Evolutionary conservation across 495 filamentous ascomycete species (phyloP), one percentile per base, ranked within the genome.

Genomic region (Hypoxylon trugodes): DNA sequence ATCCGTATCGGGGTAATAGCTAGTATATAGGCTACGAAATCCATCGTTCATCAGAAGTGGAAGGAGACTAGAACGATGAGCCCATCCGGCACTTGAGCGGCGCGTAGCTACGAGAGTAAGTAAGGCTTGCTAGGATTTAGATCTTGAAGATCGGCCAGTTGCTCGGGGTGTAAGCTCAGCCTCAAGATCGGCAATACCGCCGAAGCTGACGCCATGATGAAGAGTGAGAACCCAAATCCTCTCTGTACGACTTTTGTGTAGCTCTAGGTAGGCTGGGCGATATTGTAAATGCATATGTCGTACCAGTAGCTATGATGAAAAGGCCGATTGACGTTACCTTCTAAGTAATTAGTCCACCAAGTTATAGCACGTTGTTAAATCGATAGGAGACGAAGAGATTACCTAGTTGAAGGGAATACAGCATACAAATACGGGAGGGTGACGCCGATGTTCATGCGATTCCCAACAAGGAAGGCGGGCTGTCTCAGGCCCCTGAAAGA

Each of bases 391-490:
- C 22, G 41, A 43, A 37, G 3, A 24, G 41, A 25, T n/a, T 12
- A 3, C 15, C 10, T 3, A n/a, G 43, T 40, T 33, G 30, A 52
- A n/a, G 21, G 25, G 32, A 46, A 41, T 12, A 28, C 30, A 49
- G 42, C 19, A 49, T 47, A 33, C 47, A 46, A 46, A 36, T 37
- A 30, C 35, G 18, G 51, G 33, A 56, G 37, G 30, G 62, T 66
- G 41, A 45, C 61, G 55, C 40, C 6, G 10, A 53, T 45, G 40
- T 59, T 49, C 53, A 71, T 68, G 61, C 65, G 25, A 59, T 65
- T 36, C 65, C 65, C 1, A 65, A 71, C 37, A 59, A 66, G 69
- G 69, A 71, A 71, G 65, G 65, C 65, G 61, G 52, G 46, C 40
- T 15, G 41, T 35, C 18, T 55, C 10, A 22, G 52, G n/a, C 30